These are phyloP conservation scores for Fonsecaea multimorphosa DNA, from an alignment of 2,329 filamentous ascomycete genomes.

Conservation along the genomic window DNA sequence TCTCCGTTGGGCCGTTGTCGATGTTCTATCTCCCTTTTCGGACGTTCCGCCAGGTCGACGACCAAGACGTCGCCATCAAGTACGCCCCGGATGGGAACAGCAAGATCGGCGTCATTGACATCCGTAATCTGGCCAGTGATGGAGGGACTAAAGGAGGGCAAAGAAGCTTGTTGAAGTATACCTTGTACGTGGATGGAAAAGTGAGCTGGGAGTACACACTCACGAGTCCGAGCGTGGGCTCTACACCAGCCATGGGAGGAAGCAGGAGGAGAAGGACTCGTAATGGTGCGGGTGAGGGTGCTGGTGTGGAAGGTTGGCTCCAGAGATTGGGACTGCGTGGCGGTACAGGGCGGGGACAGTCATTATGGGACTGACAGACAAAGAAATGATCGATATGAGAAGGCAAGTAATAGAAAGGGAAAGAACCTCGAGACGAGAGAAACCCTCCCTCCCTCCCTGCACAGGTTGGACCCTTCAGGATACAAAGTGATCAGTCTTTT, in stretches of 20 bases:
- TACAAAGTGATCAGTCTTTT: too few species aligned
- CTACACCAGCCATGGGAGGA: background rate
- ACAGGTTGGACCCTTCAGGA: too few species aligned
- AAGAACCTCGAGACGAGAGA: too few species aligned
- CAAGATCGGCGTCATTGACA: conserved; percentile 85
- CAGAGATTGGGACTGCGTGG: conserved; percentile 1
- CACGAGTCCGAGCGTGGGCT: conserved; percentile 42
- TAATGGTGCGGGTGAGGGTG: background rate
- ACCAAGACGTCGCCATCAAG: conserved; percentile 83
- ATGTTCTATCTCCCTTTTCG: conserved; percentile 91
- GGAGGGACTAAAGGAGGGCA: conserved; percentile 55
- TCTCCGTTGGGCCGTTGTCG: conserved; percentile 86
- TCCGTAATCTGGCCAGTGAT: conserved; percentile 56
- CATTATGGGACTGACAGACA: conserved; percentile 1
- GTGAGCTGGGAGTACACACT: conserved; percentile 71
- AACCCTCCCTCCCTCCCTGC: too few species aligned
- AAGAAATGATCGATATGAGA: too few species aligned
- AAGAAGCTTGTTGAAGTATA: conserved; percentile 74
- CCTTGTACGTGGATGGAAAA: conserved; percentile 79
- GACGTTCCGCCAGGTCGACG: conserved; percentile 81
- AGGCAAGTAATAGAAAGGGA: too few species aligned
- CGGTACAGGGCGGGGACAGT: background rate
- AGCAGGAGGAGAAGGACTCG: background rate
- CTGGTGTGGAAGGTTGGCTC: background rate
- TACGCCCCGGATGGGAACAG: conserved; percentile 82